These are phyloP conservation scores for Fragilaria radians DNA, from an alignment of 108 stramenopile genomes.

Conservation along the genomic window DNA sequence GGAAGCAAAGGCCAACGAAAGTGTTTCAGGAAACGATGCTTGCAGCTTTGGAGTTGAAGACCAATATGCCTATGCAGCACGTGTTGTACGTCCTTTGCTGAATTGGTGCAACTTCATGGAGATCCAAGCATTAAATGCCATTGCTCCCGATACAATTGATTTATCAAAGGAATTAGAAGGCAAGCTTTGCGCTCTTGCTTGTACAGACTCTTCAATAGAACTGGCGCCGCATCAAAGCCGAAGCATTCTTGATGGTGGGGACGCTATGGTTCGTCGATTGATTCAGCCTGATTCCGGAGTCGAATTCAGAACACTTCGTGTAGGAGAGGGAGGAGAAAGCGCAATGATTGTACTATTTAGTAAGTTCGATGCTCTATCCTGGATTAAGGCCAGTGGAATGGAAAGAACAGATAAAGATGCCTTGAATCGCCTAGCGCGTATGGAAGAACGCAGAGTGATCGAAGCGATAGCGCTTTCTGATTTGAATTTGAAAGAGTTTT, in stretches of 20 bases:
- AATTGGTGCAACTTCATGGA: conserved; percentile 69
- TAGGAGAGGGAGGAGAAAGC: conserved; percentile 75
- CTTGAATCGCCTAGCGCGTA: conserved; percentile 35
- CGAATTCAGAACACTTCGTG: conserved; percentile 70
- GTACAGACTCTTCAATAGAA: conserved; percentile 35
- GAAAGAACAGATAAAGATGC: conserved; percentile 52
- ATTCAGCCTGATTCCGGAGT: conserved; percentile 80
- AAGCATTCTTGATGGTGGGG: conserved; percentile 36
- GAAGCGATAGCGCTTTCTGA: conserved; percentile 73
- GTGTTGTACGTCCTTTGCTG: conserved; percentile 60
- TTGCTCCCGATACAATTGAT: conserved; percentile 38
- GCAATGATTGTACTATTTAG: conserved; percentile 79
- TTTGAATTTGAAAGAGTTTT: conserved; percentile 16
- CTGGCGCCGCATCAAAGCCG: conserved; percentile 23
- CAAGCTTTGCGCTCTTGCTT: conserved; percentile 27
- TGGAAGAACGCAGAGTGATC: conserved; percentile 67
- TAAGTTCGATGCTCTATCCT: conserved; percentile 57
- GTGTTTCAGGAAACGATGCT: conserved; percentile 42
- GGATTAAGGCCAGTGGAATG: conserved; percentile 55
- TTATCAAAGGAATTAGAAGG: conserved; percentile 8
- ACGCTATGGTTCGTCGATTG: conserved; percentile 59
- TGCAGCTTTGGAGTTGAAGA: conserved; percentile 44
- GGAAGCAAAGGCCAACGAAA: conserved; percentile 50
- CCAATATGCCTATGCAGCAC: conserved; percentile 42
- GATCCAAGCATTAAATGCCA: conserved; percentile 37